A percentile compares a stretch with the other conserved stretches of the same genome.
These are phyloP conservation scores for Skeletonema tropicum DNA, from an alignment of 108 stramenopile genomes.

Conservation along the genomic window DNA sequence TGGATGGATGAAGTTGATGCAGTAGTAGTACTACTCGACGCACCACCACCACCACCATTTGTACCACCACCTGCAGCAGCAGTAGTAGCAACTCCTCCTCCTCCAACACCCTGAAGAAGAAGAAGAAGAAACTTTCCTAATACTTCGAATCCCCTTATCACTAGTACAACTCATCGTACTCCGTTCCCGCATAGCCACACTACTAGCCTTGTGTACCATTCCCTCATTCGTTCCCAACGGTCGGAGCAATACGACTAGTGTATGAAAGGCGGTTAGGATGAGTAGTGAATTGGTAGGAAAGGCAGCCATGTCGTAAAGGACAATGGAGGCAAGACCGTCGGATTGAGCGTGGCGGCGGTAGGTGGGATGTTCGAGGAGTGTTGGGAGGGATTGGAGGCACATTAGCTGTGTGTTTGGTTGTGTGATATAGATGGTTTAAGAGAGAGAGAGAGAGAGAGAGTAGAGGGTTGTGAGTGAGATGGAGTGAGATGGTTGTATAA, in stretches of 20 bases:
- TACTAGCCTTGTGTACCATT: constrained; percentile 31
- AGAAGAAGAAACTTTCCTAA: background rate
- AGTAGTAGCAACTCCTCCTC: too few species aligned
- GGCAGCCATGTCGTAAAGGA: constrained; percentile 32
- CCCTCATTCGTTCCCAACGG: constrained; percentile 58
- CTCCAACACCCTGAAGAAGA: too few species aligned
- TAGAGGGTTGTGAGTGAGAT: too few species aligned
- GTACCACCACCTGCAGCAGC: background rate
- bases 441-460: too few species aligned
- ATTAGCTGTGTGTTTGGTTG: constrained; percentile 18
- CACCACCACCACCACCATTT: background rate
- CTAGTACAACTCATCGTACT: constrained; percentile 13
- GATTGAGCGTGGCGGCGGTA: constrained; percentile 21
- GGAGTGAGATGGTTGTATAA: background rate
- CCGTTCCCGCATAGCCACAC: background rate
- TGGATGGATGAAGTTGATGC: background rate
- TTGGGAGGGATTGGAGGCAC: constrained; percentile 42
- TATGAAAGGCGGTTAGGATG: constrained; percentile 48
- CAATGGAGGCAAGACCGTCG: constrained; percentile 33
- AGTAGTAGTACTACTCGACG: background rate
- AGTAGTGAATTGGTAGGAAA: constrained; percentile 28
- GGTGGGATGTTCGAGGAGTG: constrained; percentile 28
- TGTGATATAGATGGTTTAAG: too few species aligned
- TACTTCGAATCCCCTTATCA: background rate
- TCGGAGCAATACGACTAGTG: constrained; percentile 51